These are phyloP conservation scores for Rhodotorula sp. DNA, from an alignment of 1,284 basidiomycete genomes.

Conservation along the genomic window DNA sequence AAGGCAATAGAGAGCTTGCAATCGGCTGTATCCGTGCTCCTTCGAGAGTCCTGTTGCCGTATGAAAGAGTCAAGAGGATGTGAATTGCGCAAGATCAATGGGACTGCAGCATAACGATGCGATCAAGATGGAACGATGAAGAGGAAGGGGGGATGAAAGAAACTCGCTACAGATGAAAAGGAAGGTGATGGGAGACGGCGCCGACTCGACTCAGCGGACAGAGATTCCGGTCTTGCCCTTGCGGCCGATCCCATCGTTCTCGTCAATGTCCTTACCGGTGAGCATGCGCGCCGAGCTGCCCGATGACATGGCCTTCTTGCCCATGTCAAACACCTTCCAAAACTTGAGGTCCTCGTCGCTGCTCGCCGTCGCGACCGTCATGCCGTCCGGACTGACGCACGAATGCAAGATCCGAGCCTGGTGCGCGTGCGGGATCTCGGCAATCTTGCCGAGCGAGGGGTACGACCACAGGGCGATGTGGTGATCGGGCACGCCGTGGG, in stretches of 20 bases:
- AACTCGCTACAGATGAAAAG: background rate
- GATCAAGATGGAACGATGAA: background rate
- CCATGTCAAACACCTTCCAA: slow-evolving; percentile 58
- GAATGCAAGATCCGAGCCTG: slow-evolving; percentile 83
- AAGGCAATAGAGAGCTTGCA: background rate
- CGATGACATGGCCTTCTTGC: slow-evolving; percentile 31
- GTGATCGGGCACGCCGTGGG: slow-evolving; percentile 83
- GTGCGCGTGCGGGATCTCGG: slow-evolving; percentile 87
- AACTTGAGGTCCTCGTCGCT: slow-evolving; percentile 94
- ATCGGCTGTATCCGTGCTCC: background rate
- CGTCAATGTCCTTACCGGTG: slow-evolving; percentile 35
- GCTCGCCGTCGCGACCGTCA: slow-evolving; percentile 82
- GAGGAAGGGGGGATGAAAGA: background rate
- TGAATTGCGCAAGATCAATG: background rate
- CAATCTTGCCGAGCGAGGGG: slow-evolving; percentile 69
- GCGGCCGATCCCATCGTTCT: slow-evolving; percentile 37
- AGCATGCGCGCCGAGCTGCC: slow-evolving; percentile 20
- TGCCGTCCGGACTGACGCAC: slow-evolving; percentile 79
- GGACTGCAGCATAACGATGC: background rate
- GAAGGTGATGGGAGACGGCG: background rate
- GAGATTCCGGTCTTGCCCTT: slow-evolving; percentile 42
- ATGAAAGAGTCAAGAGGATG: background rate
- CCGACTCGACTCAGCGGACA: slow-evolving; percentile 23
- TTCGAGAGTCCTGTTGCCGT: background rate
- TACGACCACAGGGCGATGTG: slow-evolving; percentile 66